Evolutionary conservation across 305 asterid genomes (phyloP).

Genomic region (Plantago coronopus): DNA sequence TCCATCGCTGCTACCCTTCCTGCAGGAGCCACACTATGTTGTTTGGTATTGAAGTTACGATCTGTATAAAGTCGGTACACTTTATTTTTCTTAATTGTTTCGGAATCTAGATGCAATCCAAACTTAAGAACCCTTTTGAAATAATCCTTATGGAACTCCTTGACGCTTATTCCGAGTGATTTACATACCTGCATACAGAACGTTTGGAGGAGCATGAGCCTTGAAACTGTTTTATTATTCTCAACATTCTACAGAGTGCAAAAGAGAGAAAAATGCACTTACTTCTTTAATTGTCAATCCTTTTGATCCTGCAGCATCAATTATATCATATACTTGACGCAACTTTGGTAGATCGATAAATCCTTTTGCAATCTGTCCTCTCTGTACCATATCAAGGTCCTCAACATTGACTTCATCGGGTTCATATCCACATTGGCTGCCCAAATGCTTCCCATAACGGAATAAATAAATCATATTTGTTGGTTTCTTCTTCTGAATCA

Average conservation of each 20-base stretch:
- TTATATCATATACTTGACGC: constrained; percentile 84
- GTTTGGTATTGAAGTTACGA: constrained; percentile 47
- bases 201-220: constrained; percentile 16
- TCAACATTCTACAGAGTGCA: too few relatives aligned
- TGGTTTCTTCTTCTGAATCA: constrained; percentile 58
- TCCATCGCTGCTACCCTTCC: constrained; percentile 28
- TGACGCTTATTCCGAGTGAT: constrained; percentile 73
- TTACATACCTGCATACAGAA: constrained; percentile 52
- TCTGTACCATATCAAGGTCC: constrained; percentile 43
- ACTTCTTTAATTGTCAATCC: constrained; percentile 80
- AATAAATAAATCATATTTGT: constrained; percentile 81
- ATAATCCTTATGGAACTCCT: constrained; percentile 67
- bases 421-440: constrained; percentile 82
- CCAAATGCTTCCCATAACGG: constrained; percentile 84
- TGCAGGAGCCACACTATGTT: constrained; percentile 30
- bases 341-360: constrained; percentile 77
- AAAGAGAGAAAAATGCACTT: constrained; percentile 25
- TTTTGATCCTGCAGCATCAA: constrained; percentile 75
- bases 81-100: constrained; percentile 52
- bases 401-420: constrained; percentile 41
- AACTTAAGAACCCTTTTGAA: constrained; percentile 54
- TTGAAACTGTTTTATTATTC: constrained; percentile 1
- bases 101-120: constrained; percentile 64
- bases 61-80: constrained; percentile 81
- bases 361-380: constrained; percentile 71